Evolutionary conservation across 495 filamentous ascomycete species (phyloP), one percentile per base, ranked within the genome.

Genomic region (Talaromyces stipitatus): DNA sequence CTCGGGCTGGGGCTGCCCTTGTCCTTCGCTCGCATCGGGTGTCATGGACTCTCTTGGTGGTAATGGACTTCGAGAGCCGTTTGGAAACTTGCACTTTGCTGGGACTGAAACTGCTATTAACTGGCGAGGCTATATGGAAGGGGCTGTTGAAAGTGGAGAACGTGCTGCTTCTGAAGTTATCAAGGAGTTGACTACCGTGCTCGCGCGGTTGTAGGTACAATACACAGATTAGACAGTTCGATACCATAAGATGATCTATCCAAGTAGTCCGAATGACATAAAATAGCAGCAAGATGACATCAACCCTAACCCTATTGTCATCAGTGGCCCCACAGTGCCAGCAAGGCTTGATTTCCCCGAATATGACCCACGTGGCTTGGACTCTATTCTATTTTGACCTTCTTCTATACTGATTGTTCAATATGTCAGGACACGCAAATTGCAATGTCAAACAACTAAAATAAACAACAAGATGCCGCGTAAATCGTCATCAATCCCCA

Each of bases 51-150:
- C 55, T 1, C 54, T 61, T 2, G 59, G 56, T 11, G 68, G 68
- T 7, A 54, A 61, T 3, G 60, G 51, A 8, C 36, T 73, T 14
- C 57, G 53, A 9, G 60, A 60, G 24, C 61, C 60, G 10, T 65
- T 65, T 59, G 61, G 66, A 1, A 64, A 70, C 57, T n/a, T 78
- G 14, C 78, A 80, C 58, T 81, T 81, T 64, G 72, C 66, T 0
- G 77, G 76, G 1, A 74, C 73, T 3, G 78, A 80, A 63, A 75
- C 66, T 24, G 62, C 73, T 2, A 57, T 28, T 9, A 65, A 67
- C 18, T 79, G 76, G 75, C 69, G 66, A 56, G 77, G 77, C 16
- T 77, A 75, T 57, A 79, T 81, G 75, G 75, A 79, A 57, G 77
- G 78, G 0, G 77, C 77, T 36, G 33, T 36, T 36, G 33, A 36